A percentile compares a stretch with the other conserved stretches of the same genome.
phyloP scores from a whole-genome alignment of 805 yeast species.

The Nakazawaea populi region DNA sequence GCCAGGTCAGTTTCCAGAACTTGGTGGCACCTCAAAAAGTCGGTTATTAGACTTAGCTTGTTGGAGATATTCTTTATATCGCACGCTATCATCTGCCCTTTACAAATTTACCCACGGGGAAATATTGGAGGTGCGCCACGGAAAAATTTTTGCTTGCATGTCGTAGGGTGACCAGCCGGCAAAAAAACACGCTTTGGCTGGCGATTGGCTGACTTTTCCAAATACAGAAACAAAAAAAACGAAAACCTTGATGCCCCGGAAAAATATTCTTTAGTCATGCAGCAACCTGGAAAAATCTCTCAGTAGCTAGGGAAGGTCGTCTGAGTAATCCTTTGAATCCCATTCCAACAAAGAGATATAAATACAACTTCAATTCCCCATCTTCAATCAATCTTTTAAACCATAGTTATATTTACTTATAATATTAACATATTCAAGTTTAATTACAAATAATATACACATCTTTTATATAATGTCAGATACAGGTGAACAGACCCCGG shows the following conservation, averaged over 20 bases:
- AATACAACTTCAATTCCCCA: not conserved
- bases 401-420: not conserved
- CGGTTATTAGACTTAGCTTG: no score
- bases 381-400: not conserved
- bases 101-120: slow-evolving; percentile 7
- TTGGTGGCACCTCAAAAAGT: no score
- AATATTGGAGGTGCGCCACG: slow-evolving; percentile 7
- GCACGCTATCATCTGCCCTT: no score
- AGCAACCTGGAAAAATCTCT: not conserved
- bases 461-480: not conserved
- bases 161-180: not conserved
- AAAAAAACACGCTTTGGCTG: not conserved
- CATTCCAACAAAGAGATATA: not conserved
- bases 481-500: slow-evolving; percentile 10
- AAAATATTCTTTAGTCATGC: slow-evolving; percentile 1
- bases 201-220: not conserved
- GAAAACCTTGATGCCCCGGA: slow-evolving; percentile 2
- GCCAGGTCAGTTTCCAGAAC: no score
- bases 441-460: not conserved
- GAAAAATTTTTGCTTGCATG: slow-evolving; percentile 10
- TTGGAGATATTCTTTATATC: no score
- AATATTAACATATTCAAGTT: not conserved
- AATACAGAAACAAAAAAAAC: not conserved
- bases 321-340: not conserved
- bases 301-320: not conserved